These are phyloP conservation scores for Naganishia kalamii DNA, from an alignment of 768 basidiomycete species.

Conservation along the genomic window DNA sequence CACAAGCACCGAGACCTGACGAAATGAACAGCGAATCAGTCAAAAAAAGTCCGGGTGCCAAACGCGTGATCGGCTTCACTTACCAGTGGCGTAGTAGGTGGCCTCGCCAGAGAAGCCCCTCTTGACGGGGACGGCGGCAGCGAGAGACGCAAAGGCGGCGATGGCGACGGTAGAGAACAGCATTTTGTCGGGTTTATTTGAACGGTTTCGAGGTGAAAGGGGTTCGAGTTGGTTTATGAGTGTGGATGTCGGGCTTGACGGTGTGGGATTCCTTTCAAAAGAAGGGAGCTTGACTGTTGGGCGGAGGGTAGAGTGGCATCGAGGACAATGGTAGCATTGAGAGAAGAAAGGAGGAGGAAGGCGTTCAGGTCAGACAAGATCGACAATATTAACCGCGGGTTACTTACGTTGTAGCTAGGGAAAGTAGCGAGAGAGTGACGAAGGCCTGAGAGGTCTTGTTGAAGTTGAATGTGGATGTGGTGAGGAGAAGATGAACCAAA, in stretches of 20 bases:
- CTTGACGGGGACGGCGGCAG: neutral
- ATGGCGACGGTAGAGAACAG: neutral
- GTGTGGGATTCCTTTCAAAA: neutral
- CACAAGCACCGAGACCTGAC: constrained; percentile 52
- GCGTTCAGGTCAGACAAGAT: too few species aligned
- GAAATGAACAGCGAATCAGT: neutral
- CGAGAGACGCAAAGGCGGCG: neutral
- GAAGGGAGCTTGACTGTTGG: neutral
- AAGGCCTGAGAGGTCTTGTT: neutral
- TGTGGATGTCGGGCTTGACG: neutral
- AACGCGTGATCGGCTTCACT: neutral
- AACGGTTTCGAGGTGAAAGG: neutral
- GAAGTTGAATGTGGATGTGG: neutral
- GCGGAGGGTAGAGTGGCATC: too few species aligned
- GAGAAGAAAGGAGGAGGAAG: too few species aligned
- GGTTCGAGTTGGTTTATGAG: neutral
- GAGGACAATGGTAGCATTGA: too few species aligned
- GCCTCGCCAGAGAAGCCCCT: neutral
- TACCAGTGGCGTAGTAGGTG: neutral
- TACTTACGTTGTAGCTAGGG: neutral
- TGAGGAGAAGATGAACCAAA: neutral
- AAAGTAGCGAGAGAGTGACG: neutral
- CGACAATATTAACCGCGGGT: neutral
- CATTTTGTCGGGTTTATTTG: neutral
- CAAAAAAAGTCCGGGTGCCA: neutral